These are phyloP conservation scores for Typha latifolia DNA, from an alignment of 176 grass and related monocot genomes.

Conservation along the genomic window DNA sequence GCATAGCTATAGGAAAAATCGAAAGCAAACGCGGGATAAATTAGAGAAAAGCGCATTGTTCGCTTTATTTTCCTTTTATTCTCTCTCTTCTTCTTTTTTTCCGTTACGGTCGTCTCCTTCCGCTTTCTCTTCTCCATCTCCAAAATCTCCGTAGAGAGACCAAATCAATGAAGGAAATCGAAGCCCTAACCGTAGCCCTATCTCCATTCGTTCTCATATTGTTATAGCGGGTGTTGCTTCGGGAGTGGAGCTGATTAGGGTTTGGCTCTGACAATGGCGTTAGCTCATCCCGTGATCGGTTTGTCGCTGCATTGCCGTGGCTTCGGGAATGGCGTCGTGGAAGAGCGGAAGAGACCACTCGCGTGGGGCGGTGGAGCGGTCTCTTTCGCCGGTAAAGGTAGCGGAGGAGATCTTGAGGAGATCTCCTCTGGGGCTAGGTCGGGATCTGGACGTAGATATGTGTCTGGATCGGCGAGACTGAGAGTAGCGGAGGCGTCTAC, in stretches of 20 bases:
- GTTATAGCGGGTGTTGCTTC: background rate
- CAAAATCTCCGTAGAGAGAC: background rate
- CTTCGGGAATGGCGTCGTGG: constrained; percentile 8
- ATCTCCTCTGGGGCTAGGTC: constrained; percentile 8
- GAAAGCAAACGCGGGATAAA: no score
- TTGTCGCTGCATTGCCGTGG: constrained; percentile 23
- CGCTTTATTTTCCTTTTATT: background rate
- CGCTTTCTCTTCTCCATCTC: background rate
- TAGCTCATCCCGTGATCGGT: constrained; percentile 24
- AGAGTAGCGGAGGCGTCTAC: constrained; percentile 31
- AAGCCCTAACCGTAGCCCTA: background rate
- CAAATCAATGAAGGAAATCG: background rate
- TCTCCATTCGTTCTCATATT: background rate
- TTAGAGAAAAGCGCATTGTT: background rate
- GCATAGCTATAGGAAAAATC: no score
- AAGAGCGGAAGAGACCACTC: constrained; percentile 1
- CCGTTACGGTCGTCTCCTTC: background rate
- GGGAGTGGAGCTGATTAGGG: constrained; percentile 18
- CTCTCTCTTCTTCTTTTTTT: no score
- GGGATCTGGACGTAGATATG: constrained; percentile 15
- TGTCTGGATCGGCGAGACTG: constrained; percentile 15
- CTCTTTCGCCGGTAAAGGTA: constrained; percentile 1
- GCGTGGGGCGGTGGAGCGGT: background rate
- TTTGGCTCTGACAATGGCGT: constrained; percentile 28
- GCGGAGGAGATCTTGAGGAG: background rate